phyloP scores from a whole-genome alignment of 495 filamentous ascomycete species.

The Thermochaetoides thermophila region DNA sequence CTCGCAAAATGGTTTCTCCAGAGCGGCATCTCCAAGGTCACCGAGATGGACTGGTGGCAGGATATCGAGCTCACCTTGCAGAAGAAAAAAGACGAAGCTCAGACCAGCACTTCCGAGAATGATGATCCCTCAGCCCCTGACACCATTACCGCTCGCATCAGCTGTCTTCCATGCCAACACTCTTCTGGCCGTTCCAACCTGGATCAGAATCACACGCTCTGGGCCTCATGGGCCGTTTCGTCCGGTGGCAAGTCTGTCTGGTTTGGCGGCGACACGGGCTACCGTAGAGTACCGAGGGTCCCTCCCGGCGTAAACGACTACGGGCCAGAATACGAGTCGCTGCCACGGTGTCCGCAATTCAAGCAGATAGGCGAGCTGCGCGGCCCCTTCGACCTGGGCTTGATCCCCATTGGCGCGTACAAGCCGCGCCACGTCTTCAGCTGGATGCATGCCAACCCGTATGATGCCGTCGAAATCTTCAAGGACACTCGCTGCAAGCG shows the following conservation, averaged over 20 bases:
- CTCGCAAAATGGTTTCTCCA: slow-evolving; percentile 71
- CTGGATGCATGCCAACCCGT: slow-evolving; percentile 76
- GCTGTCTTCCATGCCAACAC: slow-evolving; percentile 80
- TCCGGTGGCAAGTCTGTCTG: slow-evolving; percentile 62
- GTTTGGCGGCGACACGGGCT: slow-evolving; percentile 71
- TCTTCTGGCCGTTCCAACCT: slow-evolving; percentile 49
- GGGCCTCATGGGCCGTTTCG: slow-evolving; percentile 72
- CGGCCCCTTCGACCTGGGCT: slow-evolving; percentile 81
- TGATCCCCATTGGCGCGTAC: slow-evolving; percentile 95
- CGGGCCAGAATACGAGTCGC: slow-evolving; percentile 18
- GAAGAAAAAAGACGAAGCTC: slow-evolving; percentile 10
- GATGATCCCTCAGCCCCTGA: slow-evolving; percentile 7
- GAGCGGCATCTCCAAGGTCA: slow-evolving; percentile 55
- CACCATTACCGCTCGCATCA: slow-evolving; percentile 58
- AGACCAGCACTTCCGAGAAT: slow-evolving; percentile 10
- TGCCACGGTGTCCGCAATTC: slow-evolving; percentile 77
- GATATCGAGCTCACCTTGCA: slow-evolving; percentile 55
- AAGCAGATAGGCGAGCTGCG: slow-evolving; percentile 66
- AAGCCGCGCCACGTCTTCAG: slow-evolving; percentile 61
- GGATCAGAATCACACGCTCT: slow-evolving; percentile 64
- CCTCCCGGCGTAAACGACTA: not conserved
- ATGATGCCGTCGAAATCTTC: slow-evolving; percentile 84
- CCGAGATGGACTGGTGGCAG: slow-evolving; percentile 96
- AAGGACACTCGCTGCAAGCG: slow-evolving; percentile 66
- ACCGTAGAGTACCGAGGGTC: slow-evolving; percentile 64